Conservation (phyloP, 2,329 filamentous ascomycete species). For the Aspergillus puulaauensis region DNA sequence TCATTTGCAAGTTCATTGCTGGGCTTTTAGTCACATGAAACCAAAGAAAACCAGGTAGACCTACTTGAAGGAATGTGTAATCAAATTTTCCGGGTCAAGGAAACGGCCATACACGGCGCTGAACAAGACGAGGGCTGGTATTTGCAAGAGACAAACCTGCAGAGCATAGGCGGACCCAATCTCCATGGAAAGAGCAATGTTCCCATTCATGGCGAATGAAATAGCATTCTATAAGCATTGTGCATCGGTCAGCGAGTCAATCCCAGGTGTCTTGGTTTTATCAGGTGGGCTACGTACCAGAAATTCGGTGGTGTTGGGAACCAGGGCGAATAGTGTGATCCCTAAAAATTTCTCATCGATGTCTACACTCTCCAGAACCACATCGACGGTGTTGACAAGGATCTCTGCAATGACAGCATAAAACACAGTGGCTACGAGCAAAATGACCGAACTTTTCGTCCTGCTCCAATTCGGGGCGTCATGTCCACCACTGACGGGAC, state of each 20-base stretch:
- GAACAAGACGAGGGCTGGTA: constrained; percentile 89
- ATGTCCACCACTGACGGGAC: constrained; percentile 67
- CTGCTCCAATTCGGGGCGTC: constrained; percentile 99
- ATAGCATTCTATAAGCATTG: constrained; percentile 73
- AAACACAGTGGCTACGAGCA: constrained; percentile 82
- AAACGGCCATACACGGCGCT: constrained; percentile 70
- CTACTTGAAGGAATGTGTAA: constrained; percentile 55
- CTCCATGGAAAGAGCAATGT: constrained; percentile 98
- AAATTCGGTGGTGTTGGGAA: constrained; percentile 98
- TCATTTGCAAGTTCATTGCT: neutral
- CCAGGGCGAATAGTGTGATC: constrained; percentile 92
- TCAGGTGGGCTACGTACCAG: constrained; percentile 56
- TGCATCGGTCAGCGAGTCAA: neutral
- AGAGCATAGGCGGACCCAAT: constrained; percentile 96
- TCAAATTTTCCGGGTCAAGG: constrained; percentile 54
- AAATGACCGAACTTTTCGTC: constrained; percentile 82
- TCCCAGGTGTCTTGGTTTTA: neutral
- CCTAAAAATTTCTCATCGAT: constrained; percentile 98
- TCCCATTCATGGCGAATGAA: constrained; percentile 99
- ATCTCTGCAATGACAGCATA: constrained; percentile 99
- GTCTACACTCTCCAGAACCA: constrained; percentile 84
- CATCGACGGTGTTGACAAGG: constrained; percentile 92
- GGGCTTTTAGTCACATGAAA: neutral
- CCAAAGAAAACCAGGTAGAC: constrained; percentile 16
- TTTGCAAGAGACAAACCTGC: constrained; percentile 92